Percentiles rank a stretch among this genome's conserved stretches.
Evolutionary conservation across 2,329 filamentous ascomycete genomes (phyloP).

Genomic region (Xylariaceae sp.): DNA sequence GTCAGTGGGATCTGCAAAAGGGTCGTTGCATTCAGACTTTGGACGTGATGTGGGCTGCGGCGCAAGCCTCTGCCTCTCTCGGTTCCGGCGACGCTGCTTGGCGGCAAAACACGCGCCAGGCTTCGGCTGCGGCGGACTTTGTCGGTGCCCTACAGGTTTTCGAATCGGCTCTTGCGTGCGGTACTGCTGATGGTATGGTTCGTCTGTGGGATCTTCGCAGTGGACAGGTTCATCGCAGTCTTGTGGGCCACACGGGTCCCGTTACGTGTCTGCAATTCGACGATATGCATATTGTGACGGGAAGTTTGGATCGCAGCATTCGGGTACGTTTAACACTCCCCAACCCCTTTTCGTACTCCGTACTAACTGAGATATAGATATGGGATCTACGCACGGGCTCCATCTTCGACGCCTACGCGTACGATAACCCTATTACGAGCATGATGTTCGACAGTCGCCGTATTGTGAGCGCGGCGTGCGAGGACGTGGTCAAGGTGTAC

Average conservation of each 20-base stretch:
- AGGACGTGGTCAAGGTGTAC: constrained; percentile 95
- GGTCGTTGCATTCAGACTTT: constrained; percentile 97
- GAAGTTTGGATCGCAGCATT: constrained; percentile 86
- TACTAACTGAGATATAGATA: constrained; percentile 55
- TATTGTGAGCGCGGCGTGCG: constrained; percentile 84
- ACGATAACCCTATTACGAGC: constrained; percentile 83
- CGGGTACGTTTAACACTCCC: constrained; percentile 58
- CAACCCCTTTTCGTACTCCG: neutral
- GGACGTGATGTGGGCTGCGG: constrained; percentile 96
- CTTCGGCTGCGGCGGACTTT: constrained; percentile 73
- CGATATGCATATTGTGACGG: constrained; percentile 89
- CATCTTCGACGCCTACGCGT: constrained; percentile 93
- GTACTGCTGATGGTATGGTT: constrained; percentile 96
- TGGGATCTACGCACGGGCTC: constrained; percentile 97
- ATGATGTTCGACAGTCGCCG: constrained; percentile 95
- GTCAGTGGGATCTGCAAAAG: constrained; percentile 96
- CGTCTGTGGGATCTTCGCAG: constrained; percentile 93
- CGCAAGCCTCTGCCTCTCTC: constrained; percentile 72
- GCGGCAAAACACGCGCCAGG: constrained; percentile 64
- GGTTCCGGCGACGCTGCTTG: constrained; percentile 59
- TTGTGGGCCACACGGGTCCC: constrained; percentile 92
- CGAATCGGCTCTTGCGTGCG: constrained; percentile 89
- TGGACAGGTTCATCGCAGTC: constrained; percentile 91
- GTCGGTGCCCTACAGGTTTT: constrained; percentile 94
- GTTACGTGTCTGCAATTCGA: constrained; percentile 96